Base-by-base conservation (phyloP, 2,329 filamentous ascomycete genomes). In the Fusarium zealandicum region DNA sequence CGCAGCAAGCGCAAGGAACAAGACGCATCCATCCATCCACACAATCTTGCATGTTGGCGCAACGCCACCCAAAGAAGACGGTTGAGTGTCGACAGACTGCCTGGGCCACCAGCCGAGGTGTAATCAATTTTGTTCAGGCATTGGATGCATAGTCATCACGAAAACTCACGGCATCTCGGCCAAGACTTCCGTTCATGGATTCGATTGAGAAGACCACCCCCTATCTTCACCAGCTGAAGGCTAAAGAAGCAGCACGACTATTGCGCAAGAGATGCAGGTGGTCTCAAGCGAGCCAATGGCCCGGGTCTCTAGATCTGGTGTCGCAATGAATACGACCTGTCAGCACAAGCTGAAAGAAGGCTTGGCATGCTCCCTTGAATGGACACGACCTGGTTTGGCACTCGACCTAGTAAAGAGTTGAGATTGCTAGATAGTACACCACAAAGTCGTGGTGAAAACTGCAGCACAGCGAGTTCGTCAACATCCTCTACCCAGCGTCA, bases 331-430 rank as follows among this genome's bases (percentile, higher is more conserved):
- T 45, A 33, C 45, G 17, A 53, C 52, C 54, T 63, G 51, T 53
- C 43, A 57, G 46, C 39, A 37, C 42, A 25, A 42, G 35, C 41
- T 33, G 39, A 20, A 33, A n/a, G 50, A 62, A 46, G 50, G 44
- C 31, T 59, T 52, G 54, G 11, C 51, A 49, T n/a, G 39, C 43
- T 63, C 59, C 59, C 59, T 62, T 58, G 46, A 36, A 61, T 36
- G 37, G 14, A 33, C 17, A 20, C 12, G 27, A 17, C 17, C 25
- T 50, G 41, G 45, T 43, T 22, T 47, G 41, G 36, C 20, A 17
- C n/a, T 32, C 35, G 30, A 12, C 36, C 31, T 18, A 55, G 20
- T 17, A 25, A 28, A 20, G 36, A 27, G 32, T 11, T 36, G n/a
- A 14, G 22, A 40, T 12, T 17, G 22, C 27, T 32, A n/a, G n/a